A percentile compares a stretch with the other conserved stretches of the same genome.
These are phyloP conservation scores for Terana coerulea DNA, from an alignment of 768 basidiomycete species.

Conservation along the genomic window DNA sequence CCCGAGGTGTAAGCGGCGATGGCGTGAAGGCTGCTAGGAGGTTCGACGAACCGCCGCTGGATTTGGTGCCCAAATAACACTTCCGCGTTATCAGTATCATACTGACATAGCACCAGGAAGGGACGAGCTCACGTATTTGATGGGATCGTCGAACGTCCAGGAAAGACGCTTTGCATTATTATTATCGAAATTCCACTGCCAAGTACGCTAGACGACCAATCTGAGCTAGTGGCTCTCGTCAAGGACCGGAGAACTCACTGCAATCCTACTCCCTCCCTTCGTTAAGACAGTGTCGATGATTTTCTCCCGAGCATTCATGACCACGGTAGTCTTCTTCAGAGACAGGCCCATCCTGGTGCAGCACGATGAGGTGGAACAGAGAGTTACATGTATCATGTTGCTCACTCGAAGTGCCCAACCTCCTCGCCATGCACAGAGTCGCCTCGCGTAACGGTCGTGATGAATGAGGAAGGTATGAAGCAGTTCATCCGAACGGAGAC, in stretches of 20 bases:
- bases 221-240: background rate
- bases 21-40: constrained; percentile 19
- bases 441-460: constrained; percentile 40
- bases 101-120: background rate
- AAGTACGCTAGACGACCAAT: constrained; percentile 17
- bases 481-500: constrained; percentile 47
- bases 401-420: constrained; percentile 47
- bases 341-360: constrained; percentile 22
- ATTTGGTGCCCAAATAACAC: constrained; percentile 17
- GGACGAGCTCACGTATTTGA: constrained; percentile 18
- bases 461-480: constrained; percentile 45
- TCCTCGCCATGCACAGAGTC: constrained; percentile 38
- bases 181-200: constrained; percentile 20
- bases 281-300: constrained; percentile 17
- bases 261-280: constrained; percentile 12
- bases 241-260: constrained; percentile 11
- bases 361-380: background rate
- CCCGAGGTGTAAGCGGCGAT: constrained; percentile 11
- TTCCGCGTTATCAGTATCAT: background rate
- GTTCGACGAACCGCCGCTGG: constrained; percentile 3
- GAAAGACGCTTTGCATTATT: constrained; percentile 11
- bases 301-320: constrained; percentile 17
- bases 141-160: constrained; percentile 21
- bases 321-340: constrained; percentile 15
- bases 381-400: background rate